phyloP scores from a whole-genome alignment of 768 basidiomycete species.

The Paxillus ammoniavirescens region DNA sequence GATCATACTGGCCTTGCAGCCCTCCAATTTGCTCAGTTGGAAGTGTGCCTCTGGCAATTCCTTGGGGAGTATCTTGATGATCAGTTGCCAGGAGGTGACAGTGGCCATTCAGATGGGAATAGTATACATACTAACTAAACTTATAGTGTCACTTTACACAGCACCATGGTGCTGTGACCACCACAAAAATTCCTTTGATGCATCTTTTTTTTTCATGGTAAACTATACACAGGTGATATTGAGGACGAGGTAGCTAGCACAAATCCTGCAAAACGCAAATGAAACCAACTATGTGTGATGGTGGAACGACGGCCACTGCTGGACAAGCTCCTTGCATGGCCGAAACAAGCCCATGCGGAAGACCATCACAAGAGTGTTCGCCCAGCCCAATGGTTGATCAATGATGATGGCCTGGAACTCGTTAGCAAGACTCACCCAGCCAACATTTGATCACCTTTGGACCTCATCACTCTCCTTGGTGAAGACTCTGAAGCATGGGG shows the following conservation, averaged over 20 bases:
- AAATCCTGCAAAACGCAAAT: background rate
- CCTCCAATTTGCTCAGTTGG: background rate
- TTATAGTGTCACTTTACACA: background rate
- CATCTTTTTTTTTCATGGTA: background rate
- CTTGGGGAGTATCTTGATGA: slow-evolving; percentile 1
- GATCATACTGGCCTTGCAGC: background rate
- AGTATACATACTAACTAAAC: background rate
- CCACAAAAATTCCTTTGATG: background rate
- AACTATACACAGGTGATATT: background rate
- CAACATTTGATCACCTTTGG: background rate
- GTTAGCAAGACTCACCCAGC: background rate
- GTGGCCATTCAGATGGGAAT: too few species aligned
- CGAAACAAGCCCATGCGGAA: background rate
- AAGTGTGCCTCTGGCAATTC: background rate
- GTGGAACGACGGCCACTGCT: background rate
- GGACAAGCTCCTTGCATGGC: background rate
- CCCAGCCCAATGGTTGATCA: background rate
- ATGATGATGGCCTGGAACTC: background rate
- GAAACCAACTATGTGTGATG: background rate
- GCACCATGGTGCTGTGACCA: background rate
- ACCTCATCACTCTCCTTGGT: background rate
- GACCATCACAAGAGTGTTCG: background rate
- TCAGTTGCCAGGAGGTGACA: background rate
- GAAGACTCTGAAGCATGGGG: background rate
- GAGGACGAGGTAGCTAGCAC: background rate